Percentiles rank a stretch among this genome's conserved stretches.
Evolutionary conservation across 2,329 filamentous ascomycete species (phyloP).

Genomic region (Parastagonospora nodorum): DNA sequence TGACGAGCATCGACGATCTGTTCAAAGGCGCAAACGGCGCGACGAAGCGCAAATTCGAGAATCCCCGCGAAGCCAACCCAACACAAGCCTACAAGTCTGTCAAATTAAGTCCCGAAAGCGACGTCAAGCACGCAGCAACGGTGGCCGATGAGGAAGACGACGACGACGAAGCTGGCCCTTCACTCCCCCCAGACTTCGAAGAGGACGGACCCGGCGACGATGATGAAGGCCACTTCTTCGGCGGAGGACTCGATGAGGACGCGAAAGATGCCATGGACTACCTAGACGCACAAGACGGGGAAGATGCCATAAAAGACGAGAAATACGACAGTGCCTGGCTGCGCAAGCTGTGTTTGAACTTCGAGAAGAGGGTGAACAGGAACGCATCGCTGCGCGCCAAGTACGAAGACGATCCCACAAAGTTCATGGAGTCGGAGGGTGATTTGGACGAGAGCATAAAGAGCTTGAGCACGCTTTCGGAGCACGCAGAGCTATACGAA

Average conservation of each 20-base stretch:
- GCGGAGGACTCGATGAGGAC: slow-evolving; percentile 81
- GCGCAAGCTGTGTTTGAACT: slow-evolving; percentile 76
- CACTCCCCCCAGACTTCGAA: slow-evolving; percentile 61
- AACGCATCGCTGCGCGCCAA: slow-evolving; percentile 89
- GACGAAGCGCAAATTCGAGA: slow-evolving; percentile 65
- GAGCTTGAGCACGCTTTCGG: slow-evolving; percentile 79
- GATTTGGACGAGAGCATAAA: slow-evolving; percentile 91
- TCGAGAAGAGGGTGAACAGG: slow-evolving; percentile 88
- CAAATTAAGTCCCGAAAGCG: slow-evolving; percentile 58
- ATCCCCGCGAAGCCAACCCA: slow-evolving; percentile 58
- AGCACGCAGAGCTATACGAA: slow-evolving; percentile 81
- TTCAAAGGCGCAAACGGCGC: slow-evolving; percentile 62
- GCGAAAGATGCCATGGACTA: slow-evolving; percentile 87
- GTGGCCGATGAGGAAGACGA: slow-evolving; percentile 55
- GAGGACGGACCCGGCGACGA: slow-evolving; percentile 65
- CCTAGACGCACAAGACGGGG: slow-evolving; percentile 71
- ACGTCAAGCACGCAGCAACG: slow-evolving; percentile 55
- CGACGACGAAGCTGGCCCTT: slow-evolving; percentile 56
- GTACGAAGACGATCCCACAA: slow-evolving; percentile 77
- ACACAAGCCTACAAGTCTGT: slow-evolving; percentile 65
- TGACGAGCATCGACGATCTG: slow-evolving; percentile 67
- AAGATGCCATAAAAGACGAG: slow-evolving; percentile 62
- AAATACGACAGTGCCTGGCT: slow-evolving; percentile 86
- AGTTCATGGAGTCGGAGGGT: slow-evolving; percentile 83
- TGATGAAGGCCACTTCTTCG: slow-evolving; percentile 94